Base-by-base conservation (phyloP, 2,329 filamentous ascomycete genomes). In the Botryosphaeria dothidea region DNA sequence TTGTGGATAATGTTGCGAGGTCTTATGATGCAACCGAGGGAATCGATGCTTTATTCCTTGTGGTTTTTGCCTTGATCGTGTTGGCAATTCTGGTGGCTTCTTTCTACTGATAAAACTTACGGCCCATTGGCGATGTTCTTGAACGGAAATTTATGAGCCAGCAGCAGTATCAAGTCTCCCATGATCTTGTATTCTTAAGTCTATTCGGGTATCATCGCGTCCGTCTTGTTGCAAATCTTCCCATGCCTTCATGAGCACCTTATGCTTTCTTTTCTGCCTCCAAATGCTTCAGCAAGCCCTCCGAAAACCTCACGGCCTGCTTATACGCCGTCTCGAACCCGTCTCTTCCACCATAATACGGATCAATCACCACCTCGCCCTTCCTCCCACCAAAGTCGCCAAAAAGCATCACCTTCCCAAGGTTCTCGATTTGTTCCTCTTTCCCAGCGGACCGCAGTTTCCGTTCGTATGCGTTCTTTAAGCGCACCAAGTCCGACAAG, bases 261-360 rank as follows among this genome's bases (percentile, higher is more conserved):
- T 56, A 49, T 27, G 21, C 57, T 15, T 27, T 19, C 34, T 23
- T 60, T n/a, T 66, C 41, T 21, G 29, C 66, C 21, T 82, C 81
- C 67, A 82, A 88, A 51, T 88, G 83, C 71, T 84, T 82, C 68
- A 97, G 71, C 71, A 97, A 93, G 64, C 90, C 92, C 74, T 83
- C 85, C 2, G 91, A 89, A 75, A 96, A 97, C 67, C 90, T 83
- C 66, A 84, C 81, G 68, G 90, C 90, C 82, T 97, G 93, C 79
- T 94, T 88, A 78, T 91, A 98, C n/a, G 93, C 92, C 73, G 85
- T 86, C 71, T 90, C 87, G 74, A 98, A 98, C 1, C 92, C 93
- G 70, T 91, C 86, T 3, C 83, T 80, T 13, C 87, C 92, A n/a
- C 92, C 93, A 77, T 98, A 98, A 80, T 98, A 99, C 15, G 95